Base-by-base conservation (phyloP, 2,329 filamentous ascomycete species). In the Triangularia setosa region DNA sequence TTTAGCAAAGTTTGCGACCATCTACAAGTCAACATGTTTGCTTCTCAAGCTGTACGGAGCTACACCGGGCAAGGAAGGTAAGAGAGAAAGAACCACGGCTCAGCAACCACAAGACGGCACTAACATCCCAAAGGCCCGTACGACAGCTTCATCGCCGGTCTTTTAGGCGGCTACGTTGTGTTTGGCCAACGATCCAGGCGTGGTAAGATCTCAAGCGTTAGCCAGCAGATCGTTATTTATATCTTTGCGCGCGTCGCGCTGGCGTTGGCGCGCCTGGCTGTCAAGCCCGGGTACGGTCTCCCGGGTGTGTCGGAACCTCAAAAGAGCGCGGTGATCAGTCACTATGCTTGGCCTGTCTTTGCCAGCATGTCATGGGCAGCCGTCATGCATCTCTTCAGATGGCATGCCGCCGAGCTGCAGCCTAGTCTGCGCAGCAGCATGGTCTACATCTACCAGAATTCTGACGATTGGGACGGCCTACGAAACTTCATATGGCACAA, bases 181-280 rank as follows among this genome's bases (percentile, higher is more conserved):
- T 99, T 99, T 75, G 95, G 94, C 58, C 77, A 81, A 52, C 82
- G 85, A 65, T 85, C 83, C 52, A 78, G 76, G 72, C 89, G 90
- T 65, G 89, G 89, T 71, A 84, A 85, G 75, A 88, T 92, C 73
- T 90, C 89, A 66, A 90, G 87, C 68, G 90, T 97, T 67, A 96
- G 89, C 79, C 92, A 97, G 81, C 94, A 99, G 83, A 99, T 99
- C 75, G 93, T 97, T 76, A 91, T 98, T 72, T 99, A 99, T 81
- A 91, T 99, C 68, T 97, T 97, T 75, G 95, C 95, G 57, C 88
- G 95, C 69, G 95, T 97, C 16, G 84, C 90, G 66, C 85, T 99
- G 33, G 92, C 91, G 8, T 79, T 96, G 24, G 95, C 93, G 30
- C 92, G 92, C 73, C 80, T 98, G 64, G 87, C 91, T 63, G 87